Percentiles rank a stretch among this genome's conserved stretches.
Evolutionary conservation across 202 grass and related monocot genomes (phyloP).

Genomic region (Bolboschoenoplectus hybrid): DNA sequence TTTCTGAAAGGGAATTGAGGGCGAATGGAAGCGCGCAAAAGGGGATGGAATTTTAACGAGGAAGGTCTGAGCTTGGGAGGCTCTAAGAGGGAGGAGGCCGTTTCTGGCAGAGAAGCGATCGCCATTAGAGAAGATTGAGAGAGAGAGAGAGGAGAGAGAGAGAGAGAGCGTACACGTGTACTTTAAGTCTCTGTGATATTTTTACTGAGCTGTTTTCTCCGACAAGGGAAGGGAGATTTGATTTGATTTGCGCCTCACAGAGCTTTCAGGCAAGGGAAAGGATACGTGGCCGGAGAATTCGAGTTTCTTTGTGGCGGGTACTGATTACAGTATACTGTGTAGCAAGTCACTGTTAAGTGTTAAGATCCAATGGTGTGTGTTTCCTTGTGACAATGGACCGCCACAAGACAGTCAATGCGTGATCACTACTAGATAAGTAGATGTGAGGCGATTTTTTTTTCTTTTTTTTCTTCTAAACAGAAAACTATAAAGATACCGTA

Average conservation of each 20-base stretch:
- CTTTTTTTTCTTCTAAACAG: no score
- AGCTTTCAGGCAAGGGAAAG: constrained; percentile 5
- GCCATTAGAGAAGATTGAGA: constrained; percentile 41
- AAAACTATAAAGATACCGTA: no score
- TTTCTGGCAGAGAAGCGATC: constrained; percentile 39
- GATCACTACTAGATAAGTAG: neutral
- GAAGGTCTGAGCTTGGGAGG: constrained; percentile 17
- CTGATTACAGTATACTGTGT: neutral
- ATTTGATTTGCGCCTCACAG: constrained; percentile 32
- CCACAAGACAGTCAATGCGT: neutral
- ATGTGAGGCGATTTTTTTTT: no score
- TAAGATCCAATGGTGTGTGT: neutral
- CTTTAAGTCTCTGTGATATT: neutral
- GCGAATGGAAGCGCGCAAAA: constrained; percentile 11
- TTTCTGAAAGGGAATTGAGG: constrained; percentile 18
- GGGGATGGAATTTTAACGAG: neutral
- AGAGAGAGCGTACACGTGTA: neutral
- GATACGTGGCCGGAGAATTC: neutral
- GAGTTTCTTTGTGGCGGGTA: neutral
- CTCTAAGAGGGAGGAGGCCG: constrained; percentile 28
- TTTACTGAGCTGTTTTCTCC: constrained; percentile 9
- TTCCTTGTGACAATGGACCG: neutral
- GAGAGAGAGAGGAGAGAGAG: neutral
- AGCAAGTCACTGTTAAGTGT: neutral
- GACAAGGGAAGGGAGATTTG: neutral